Base-by-base conservation (phyloP, 225 moss, liverwort and hornwort genomes). In the Physcomitrium patens region DNA sequence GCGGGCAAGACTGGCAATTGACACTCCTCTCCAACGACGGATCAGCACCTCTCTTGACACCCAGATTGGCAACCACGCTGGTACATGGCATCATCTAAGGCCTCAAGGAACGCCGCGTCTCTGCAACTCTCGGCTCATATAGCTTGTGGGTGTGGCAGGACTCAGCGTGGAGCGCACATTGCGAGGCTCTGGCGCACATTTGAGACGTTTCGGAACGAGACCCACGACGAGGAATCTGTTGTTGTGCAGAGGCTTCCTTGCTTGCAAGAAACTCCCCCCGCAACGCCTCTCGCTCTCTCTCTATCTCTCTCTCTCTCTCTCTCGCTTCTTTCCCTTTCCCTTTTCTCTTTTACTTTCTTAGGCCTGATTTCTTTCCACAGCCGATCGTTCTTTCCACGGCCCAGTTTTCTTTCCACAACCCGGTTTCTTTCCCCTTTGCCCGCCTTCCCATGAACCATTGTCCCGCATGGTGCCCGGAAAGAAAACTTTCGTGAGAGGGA, bases 11-110 rank as follows among this genome's bases (percentile, higher is more conserved):
- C 27, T 59, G 7, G 60, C 54, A 54, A 46, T 22, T 15, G 19
- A 9, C 17, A 52, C 46, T 69, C 73, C 53, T 48, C 37, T 60
- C 55, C 68, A 75, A 52, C 66, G 22, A 65, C 8, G 48, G 47
- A 70, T 78, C 23, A 46, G 9, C 27, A 19, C 20, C 16, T 14
- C 56, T 37, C 31, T 7, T 18, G 23, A 20, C 16, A 52, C 41
- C 12, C 20, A 19, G 27, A 27, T 16, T 19, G 7, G 67, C 56
- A 63, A 47, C 46, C 31, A 6, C 46, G 58, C 47, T 13, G 14
- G 15, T 8, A n/a, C 16, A 50, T 22, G 37, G 49, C 8, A 12
- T 49, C 8, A 12, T 49, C 68, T 72, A 72, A 68, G 58, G 51
- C 56, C 43, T 50, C 63, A 47, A 18, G 16, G 67, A 48, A 45